Conservation (phyloP, 768 basidiomycete species). For the Mycena indigotica region DNA sequence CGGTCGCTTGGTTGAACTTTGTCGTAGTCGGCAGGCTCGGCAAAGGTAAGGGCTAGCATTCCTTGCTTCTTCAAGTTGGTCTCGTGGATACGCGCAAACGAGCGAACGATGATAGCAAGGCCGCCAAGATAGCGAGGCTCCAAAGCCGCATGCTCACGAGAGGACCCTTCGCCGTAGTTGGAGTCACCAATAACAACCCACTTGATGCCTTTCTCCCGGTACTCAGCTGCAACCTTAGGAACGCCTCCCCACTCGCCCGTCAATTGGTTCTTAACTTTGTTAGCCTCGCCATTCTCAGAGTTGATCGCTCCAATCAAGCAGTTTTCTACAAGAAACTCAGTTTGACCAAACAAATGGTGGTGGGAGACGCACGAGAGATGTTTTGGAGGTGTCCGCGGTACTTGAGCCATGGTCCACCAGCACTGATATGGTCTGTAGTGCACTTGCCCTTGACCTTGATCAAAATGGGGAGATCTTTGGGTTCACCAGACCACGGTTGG, state of each 20-base stretch:
- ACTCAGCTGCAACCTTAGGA: conserved; percentile 82
- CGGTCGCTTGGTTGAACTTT: conserved; percentile 85
- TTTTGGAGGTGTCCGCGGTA: conserved; percentile 99
- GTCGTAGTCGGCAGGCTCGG: conserved; percentile 91
- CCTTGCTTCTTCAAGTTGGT: conserved; percentile 99
- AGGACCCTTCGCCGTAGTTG: conserved; percentile 98
- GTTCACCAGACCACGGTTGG: conserved; percentile 91
- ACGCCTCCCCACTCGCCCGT: conserved; percentile 87
- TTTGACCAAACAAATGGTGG: too few species aligned
- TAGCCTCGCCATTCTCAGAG: conserved; percentile 91
- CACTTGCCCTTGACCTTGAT: conserved; percentile 99
- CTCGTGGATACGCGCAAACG: conserved; percentile 97
- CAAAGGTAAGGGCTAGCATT: conserved; percentile 96
- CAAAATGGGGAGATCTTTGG: conserved; percentile 84
- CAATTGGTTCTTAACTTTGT: conserved; percentile 89
- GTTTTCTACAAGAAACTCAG: conserved; percentile 84
- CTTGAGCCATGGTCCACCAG: conserved; percentile 99
- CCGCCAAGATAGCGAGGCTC: conserved; percentile 96
- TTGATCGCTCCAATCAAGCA: conserved; percentile 98
- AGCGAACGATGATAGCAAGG: conserved; percentile 92
- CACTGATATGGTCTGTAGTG: conserved; percentile 97
- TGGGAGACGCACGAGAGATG: conserved; percentile 77
- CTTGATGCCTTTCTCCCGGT: conserved; percentile 87
- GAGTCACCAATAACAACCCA: conserved; percentile 98
- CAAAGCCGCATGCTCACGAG: conserved; percentile 96